Percentiles rank a stretch among this genome's conserved stretches.
Evolutionary conservation across 2,329 filamentous ascomycete genomes (phyloP).

Genomic region (Pseudogymnoascus sp.): DNA sequence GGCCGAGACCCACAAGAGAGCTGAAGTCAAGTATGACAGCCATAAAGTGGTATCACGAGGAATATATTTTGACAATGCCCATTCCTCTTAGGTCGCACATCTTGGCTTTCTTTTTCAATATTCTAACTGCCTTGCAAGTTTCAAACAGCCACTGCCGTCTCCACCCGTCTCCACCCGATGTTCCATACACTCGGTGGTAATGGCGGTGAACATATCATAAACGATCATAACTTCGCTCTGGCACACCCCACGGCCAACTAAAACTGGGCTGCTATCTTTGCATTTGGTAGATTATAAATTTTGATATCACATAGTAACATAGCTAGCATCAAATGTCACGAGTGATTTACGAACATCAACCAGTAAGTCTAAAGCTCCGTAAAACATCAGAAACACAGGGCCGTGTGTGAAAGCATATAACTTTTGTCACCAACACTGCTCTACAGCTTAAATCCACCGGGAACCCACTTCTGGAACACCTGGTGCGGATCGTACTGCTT

Average conservation of each 20-base stretch:
- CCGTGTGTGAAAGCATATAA: neutral
- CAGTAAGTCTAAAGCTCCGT: neutral
- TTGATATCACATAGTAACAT: neutral
- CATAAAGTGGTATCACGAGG: neutral
- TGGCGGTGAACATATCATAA: neutral
- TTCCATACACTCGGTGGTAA: neutral
- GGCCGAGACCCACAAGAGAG: neutral
- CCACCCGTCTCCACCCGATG: neutral
- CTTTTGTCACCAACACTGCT: neutral
- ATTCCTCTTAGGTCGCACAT: neutral
- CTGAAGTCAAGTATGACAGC: neutral
- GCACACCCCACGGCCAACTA: neutral
- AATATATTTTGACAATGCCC: neutral
- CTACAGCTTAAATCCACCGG: slow-evolving; percentile 16
- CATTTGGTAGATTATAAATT: neutral
- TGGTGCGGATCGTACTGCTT: slow-evolving; percentile 32
- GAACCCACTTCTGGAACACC: slow-evolving; percentile 29
- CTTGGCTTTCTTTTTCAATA: neutral
- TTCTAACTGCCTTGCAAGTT: neutral
- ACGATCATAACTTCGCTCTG: neutral
- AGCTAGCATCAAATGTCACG: neutral
- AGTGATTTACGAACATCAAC: neutral
- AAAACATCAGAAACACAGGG: neutral
- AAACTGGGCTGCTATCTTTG: neutral
- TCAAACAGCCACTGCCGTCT: neutral